Evolutionary conservation across 2,329 filamentous ascomycete genomes (phyloP), one percentile per base, ranked within the genome.

Genomic region (Penicillium sp.): DNA sequence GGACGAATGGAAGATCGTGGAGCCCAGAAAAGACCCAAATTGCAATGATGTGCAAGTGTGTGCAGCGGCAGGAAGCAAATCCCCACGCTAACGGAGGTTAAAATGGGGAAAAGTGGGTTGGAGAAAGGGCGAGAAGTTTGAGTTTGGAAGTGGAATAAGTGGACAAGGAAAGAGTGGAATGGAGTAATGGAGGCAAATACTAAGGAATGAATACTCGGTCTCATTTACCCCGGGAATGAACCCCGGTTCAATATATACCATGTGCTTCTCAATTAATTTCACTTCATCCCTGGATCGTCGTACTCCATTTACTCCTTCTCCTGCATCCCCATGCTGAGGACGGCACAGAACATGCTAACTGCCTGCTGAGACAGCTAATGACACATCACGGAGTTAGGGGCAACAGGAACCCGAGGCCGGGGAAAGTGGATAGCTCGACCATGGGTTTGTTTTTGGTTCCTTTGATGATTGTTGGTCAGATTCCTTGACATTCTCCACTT

Each of bases 31-130:
- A n/a, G n/a, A n/a, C n/a, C n/a, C n/a, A n/a, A 54, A 49, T 47
- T 37, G 47, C 53, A 50, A 47, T 58, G 55, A 58, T 59, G 49
- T 59, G 57, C 57, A 56, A 49, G 46, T 44, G 45, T 52, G 51
- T 43, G 50, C 54, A 54, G 18, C 18, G 18, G 18, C 18, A 20
- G 18, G 18, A 20, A 4, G 2, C 2, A 20, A 20, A 20, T 20
- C 18, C 18, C 55, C 29, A 42, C 43, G 45, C 53, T 49, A 56
- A 50, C 45, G 42, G 52, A 55, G 43, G 50, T 52, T 58, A 55
- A 49, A 55, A 49, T 52, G 51, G 45, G 47, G 44, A 49, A 50
- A 52, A 51, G 50, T 55, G 52, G 51, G 44, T 34, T 13, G 18
- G 26, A 3, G 8, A 7, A 20, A 27, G 14, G 11, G 24, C n/a